Percentiles rank a stretch among this genome's conserved stretches.
Evolutionary conservation across 352 stramenopile species (phyloP).

Genomic region (Phytophthora pseudosyringae): DNA sequence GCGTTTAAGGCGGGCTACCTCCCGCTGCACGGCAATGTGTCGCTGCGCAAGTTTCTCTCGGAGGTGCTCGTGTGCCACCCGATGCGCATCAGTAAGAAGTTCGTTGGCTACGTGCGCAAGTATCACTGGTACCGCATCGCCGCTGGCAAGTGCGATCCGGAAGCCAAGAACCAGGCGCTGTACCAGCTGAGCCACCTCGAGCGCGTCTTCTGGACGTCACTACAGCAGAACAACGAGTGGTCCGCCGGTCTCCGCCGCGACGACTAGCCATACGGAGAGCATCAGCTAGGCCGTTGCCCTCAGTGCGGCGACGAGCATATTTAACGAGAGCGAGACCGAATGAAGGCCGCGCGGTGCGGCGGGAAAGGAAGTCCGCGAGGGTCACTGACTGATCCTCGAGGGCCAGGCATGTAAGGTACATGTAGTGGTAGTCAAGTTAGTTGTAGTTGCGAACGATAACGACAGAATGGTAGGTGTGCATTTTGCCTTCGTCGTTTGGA

Average conservation of each 20-base stretch:
- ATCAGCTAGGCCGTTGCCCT: neutral
- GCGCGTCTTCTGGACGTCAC: conserved; percentile 65
- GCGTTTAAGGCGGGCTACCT: conserved; percentile 77
- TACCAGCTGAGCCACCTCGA: conserved; percentile 54
- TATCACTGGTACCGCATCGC: conserved; percentile 88
- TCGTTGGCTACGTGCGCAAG: conserved; percentile 89
- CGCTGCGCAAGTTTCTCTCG: conserved; percentile 86
- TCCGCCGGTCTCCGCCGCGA: conserved; percentile 25
- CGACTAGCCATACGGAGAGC: conserved; percentile 19
- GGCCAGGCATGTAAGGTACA: conserved; percentile 17
- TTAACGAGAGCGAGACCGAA: conserved; percentile 32
- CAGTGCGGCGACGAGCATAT: conserved; percentile 23
- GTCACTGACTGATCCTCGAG: neutral
- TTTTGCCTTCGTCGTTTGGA: neutral
- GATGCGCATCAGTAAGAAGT: conserved; percentile 94
- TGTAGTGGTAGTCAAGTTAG: conserved; percentile 23
- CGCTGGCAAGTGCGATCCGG: conserved; percentile 61
- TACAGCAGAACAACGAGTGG: conserved; percentile 70
- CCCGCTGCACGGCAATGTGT: conserved; percentile 81
- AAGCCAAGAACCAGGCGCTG: conserved; percentile 52
- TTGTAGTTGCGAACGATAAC: neutral
- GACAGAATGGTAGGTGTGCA: too few species aligned
- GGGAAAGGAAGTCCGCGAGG: conserved; percentile 1
- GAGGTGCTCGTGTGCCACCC: conserved; percentile 89
- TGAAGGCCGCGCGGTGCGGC: conserved; percentile 17